Evolutionary conservation across 2,329 filamentous ascomycete genomes (phyloP), one percentile per base, ranked within the genome.

Genomic region (Pseudogymnoascus sp.): DNA sequence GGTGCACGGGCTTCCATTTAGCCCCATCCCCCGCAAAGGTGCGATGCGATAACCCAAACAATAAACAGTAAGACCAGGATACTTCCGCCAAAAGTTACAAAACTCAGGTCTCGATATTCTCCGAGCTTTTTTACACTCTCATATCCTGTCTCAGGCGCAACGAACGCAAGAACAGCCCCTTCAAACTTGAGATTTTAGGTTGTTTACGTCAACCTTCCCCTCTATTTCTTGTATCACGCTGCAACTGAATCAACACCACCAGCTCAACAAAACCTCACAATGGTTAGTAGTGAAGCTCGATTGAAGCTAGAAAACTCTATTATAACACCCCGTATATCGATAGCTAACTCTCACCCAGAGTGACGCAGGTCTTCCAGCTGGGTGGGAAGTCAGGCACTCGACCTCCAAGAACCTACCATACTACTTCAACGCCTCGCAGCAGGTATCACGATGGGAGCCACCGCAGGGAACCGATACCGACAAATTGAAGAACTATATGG

Each of bases 391-490:
- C 74, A 92, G 95, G 76, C 92, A 96, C 80, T 96, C 92, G 77
- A 96, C 97, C 81, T 96, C 92, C 78, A 98, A 97, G 82, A 96
- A 96, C 79, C 89, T 98, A 37, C 95, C 95, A 39, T 99, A 99
- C 83, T 99, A 98, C 82, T 98, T 97, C 88, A 96, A 97, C 79
- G 81, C 89, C 54, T 80, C 79, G 70, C 90, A 92, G 68, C 93
- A 93, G 76, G 87, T 92, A 75, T 98, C 95, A 68, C 86, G 91
- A 78, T 99, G 95, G 95, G 95, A 98, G 75, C 93, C 95, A 2
- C 95, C 95, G 7, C 76, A 85, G 51, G 90, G 88, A 68, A 95
- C 93, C 71, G 91, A 99, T 78, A 90, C 90, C 65, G 92, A 97
- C 71, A 92, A 90, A 79, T 85, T 99, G 69, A 98, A 97, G 83